A percentile compares a stretch with the other conserved stretches of the same genome.
phyloP scores from a whole-genome alignment of 441 rosid species.

The Gossypium gossypioides region DNA sequence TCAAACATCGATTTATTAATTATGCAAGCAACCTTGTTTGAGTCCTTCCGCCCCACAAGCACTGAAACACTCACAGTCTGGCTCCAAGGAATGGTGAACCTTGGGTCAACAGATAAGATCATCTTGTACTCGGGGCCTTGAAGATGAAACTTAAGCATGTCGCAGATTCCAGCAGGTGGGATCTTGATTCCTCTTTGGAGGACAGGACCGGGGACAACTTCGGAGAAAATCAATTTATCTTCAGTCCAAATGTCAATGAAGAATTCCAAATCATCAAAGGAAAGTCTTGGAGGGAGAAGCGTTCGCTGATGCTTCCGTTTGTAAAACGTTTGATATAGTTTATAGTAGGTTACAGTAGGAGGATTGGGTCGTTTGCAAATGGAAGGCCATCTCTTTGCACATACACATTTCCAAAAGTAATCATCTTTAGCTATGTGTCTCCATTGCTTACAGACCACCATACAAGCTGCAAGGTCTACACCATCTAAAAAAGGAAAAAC shows the following conservation, averaged over 20 bases:
- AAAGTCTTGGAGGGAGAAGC: slow-evolving; percentile 68
- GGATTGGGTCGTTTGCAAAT: slow-evolving; percentile 59
- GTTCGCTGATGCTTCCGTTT: slow-evolving; percentile 35
- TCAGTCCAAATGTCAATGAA: slow-evolving; percentile 79
- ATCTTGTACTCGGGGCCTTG: slow-evolving; percentile 54
- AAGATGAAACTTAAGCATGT: slow-evolving; percentile 37
- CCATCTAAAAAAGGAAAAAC: slow-evolving; percentile 76
- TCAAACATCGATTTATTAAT: slow-evolving; percentile 53
- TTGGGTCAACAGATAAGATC: slow-evolving; percentile 63
- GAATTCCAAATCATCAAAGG: slow-evolving; percentile 64
- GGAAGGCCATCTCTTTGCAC: slow-evolving; percentile 86
- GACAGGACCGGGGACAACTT: slow-evolving; percentile 52
- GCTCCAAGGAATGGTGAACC: slow-evolving; percentile 43
- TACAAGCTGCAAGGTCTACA: slow-evolving; percentile 63
- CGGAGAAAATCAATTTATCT: slow-evolving; percentile 60
- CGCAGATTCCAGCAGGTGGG: slow-evolving; percentile 37
- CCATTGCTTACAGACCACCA: slow-evolving; percentile 76
- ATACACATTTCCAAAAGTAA: slow-evolving; percentile 75
- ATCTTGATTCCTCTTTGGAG: slow-evolving; percentile 47
- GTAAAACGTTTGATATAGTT: slow-evolving; percentile 52
- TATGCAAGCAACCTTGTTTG: slow-evolving; percentile 54
- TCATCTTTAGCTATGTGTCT: slow-evolving; percentile 65
- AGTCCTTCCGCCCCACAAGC: slow-evolving; percentile 61
- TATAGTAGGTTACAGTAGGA: slow-evolving; percentile 56
- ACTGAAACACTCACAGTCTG: slow-evolving; percentile 58